Conservation (phyloP, 1,284 basidiomycete species). For the Ustilago crameri region DNA sequence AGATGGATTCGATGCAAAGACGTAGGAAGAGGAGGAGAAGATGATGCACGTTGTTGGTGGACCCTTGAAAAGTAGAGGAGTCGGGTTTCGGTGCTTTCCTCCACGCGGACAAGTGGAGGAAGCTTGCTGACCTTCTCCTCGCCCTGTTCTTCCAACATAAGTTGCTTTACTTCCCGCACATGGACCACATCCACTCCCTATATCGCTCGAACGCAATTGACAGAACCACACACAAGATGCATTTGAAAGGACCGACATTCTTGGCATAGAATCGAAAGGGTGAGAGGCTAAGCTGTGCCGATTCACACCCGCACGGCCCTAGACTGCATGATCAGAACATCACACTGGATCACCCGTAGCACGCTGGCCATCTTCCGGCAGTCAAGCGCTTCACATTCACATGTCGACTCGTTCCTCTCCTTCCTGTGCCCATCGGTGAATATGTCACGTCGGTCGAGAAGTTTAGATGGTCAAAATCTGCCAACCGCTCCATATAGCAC, state of each 20-base stretch:
- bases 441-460: slow-evolving; percentile 19
- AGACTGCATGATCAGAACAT: neutral
- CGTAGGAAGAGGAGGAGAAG: neutral
- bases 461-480: slow-evolving; percentile 1
- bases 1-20: neutral
- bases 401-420: neutral
- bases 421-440: slow-evolving; percentile 2
- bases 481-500: neutral
- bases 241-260: no score
- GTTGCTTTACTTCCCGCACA: no score
- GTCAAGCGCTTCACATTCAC: neutral
- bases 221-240: no score
- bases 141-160: no score
- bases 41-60: slow-evolving; percentile 1
- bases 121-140: neutral
- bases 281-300: no score
- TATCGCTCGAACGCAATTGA: no score
- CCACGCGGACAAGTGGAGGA: slow-evolving; percentile 1
- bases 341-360: neutral
- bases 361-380: slow-evolving; percentile 1
- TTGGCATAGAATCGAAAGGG: no score
- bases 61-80: slow-evolving; percentile 3
- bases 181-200: neutral
- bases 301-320: no score
- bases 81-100: slow-evolving; percentile 16